These are phyloP conservation scores for Diospyros kaki DNA, from an alignment of 148 eudicot genomes.

Conservation along the genomic window DNA sequence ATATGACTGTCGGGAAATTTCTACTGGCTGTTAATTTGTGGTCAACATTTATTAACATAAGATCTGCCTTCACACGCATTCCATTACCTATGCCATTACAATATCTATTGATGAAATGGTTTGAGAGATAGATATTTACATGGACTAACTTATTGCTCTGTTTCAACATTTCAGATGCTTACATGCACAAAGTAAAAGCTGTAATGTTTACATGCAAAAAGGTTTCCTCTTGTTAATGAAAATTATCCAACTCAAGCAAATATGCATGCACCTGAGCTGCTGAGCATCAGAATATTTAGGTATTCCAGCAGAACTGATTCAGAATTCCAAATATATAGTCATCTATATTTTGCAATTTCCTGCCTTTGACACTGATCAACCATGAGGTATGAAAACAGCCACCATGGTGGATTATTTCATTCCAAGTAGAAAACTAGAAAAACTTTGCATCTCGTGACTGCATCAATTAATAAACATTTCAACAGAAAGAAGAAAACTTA, in stretches of 20 bases:
- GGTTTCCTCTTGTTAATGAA: neutral
- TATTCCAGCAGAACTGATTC: neutral
- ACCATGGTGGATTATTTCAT: too few species aligned
- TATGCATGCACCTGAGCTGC: neutral
- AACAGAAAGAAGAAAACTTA: slow-evolving; percentile 35
- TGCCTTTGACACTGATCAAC: slow-evolving; percentile 1
- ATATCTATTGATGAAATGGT: too few species aligned
- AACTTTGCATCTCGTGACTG: neutral
- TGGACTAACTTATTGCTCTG: too few species aligned
- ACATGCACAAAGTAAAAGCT: neutral
- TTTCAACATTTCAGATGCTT: neutral
- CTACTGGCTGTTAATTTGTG: too few species aligned
- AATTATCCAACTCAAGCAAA: neutral
- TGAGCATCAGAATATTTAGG: neutral
- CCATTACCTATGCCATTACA: too few species aligned
- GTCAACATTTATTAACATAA: too few species aligned
- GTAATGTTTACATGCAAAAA: neutral
- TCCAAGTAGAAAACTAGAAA: too few species aligned
- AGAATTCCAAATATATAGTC: neutral
- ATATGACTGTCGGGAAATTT: too few species aligned
- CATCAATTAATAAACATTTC: neutral
- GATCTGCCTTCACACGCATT: too few species aligned
- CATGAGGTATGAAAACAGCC: neutral
- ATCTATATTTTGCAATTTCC: neutral
- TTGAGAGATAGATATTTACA: too few species aligned